Percentiles rank a stretch among this genome's conserved stretches.
These are phyloP conservation scores for Pulveroboletus sp. DNA, from an alignment of 768 basidiomycete genomes.

Conservation along the genomic window DNA sequence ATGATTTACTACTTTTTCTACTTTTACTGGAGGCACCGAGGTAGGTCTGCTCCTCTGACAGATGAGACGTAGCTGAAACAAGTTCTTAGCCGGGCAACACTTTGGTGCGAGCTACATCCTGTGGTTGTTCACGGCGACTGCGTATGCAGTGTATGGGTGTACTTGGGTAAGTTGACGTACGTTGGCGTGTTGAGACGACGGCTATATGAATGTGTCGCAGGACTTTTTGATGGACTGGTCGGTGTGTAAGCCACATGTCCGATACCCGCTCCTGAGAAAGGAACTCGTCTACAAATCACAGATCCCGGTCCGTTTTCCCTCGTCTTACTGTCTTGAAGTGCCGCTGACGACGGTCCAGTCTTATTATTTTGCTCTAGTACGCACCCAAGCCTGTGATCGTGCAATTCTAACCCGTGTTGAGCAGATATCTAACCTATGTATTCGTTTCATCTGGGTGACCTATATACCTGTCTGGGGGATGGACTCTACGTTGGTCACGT, in stretches of 20 bases:
- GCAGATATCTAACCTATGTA: slow-evolving; percentile 63
- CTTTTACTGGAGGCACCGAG: slow-evolving; percentile 70
- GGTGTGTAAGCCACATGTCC: slow-evolving; percentile 52
- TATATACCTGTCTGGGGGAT: slow-evolving; percentile 52
- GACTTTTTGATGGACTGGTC: slow-evolving; percentile 96
- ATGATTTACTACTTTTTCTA: slow-evolving; percentile 65
- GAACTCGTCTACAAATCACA: slow-evolving; percentile 71
- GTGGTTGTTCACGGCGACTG: slow-evolving; percentile 62
- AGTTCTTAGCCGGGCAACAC: slow-evolving; percentile 24
- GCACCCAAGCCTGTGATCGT: slow-evolving; percentile 8
- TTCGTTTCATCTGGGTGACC: slow-evolving; percentile 79
- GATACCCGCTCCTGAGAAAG: slow-evolving; percentile 57
- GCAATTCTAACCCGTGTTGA: neutral
- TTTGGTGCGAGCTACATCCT: slow-evolving; percentile 52
- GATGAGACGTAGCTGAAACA: neutral
- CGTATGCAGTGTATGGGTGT: slow-evolving; percentile 65
- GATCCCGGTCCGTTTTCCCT: slow-evolving; percentile 43
- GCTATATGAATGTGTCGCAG: slow-evolving; percentile 33
- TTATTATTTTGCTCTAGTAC: slow-evolving; percentile 77
- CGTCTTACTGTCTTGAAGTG: neutral
- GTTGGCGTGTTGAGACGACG: neutral
- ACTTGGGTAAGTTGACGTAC: slow-evolving; percentile 58
- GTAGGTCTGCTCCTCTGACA: slow-evolving; percentile 24
- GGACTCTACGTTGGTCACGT: slow-evolving; percentile 50
- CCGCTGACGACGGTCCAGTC: slow-evolving; percentile 34